A percentile compares a stretch with the other conserved stretches of the same genome.
Evolutionary conservation across 768 basidiomycete genomes (phyloP).

Genomic region (Hygrophoropsis aurantiaca): DNA sequence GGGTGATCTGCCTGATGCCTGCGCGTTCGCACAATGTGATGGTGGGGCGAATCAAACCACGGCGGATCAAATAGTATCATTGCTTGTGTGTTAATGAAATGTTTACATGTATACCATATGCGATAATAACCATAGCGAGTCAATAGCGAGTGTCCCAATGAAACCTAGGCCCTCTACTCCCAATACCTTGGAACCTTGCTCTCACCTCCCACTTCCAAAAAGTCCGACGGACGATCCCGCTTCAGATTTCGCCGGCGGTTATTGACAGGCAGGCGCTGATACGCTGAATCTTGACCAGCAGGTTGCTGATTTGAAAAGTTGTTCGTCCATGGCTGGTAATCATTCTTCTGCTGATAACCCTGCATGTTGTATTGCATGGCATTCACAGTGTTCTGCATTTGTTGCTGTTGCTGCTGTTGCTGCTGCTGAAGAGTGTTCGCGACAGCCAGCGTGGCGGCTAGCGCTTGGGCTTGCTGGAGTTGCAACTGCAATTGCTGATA

Average conservation of each 20-base stretch:
- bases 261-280: slow-evolving; percentile 81
- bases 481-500: slow-evolving; percentile 79
- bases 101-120: too few species aligned
- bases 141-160: too few species aligned
- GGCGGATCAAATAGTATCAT: too few species aligned
- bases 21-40: too few species aligned
- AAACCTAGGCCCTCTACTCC: slow-evolving; percentile 45
- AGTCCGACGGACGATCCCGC: slow-evolving; percentile 82
- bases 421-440: slow-evolving; percentile 58
- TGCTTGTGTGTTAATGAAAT: too few species aligned
- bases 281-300: slow-evolving; percentile 76
- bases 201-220: slow-evolving; percentile 70
- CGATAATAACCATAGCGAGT: too few species aligned
- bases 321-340: slow-evolving; percentile 38
- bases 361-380: slow-evolving; percentile 42
- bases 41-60: too few species aligned
- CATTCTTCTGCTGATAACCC: slow-evolving; percentile 42
- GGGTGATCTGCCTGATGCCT: too few species aligned
- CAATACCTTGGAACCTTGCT: slow-evolving; percentile 72
- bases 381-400: slow-evolving; percentile 23
- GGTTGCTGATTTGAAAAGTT: slow-evolving; percentile 65
- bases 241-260: slow-evolving; percentile 77
- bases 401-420: slow-evolving; percentile 41
- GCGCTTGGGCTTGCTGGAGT: slow-evolving; percentile 74
- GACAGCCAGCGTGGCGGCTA: slow-evolving; percentile 62